Evolutionary conservation across 495 filamentous ascomycete genomes (phyloP), one percentile per base, ranked within the genome.

Genomic region (Talaromyces adpressus): DNA sequence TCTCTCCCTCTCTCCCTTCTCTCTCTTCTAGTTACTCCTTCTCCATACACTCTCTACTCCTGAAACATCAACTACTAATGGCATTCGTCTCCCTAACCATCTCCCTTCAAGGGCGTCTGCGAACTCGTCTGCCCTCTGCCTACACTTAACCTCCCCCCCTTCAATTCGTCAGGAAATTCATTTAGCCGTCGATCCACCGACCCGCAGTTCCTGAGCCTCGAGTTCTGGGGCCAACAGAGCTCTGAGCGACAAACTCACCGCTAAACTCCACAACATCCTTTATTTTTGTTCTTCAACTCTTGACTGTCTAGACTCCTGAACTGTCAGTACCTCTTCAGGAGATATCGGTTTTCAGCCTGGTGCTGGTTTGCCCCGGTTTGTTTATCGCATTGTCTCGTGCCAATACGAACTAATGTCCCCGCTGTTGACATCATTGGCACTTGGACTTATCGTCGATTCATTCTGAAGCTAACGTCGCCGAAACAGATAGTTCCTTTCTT

Each of bases 231-330:
- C 41, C 41, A 47, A 12, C 41, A 47, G 45, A 56, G 52, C 52
- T 56, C 23, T 56, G 52, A 56, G 27, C 22, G 52, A 56, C 52
- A 18, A 27, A 58, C 56, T 58, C 56, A 58, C 56, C 56, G 56
- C 56, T 22, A 32, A 36, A 58, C 56, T 58, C 54, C 56, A 58
- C 56, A 0, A 58, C 27, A 25, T 25, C 27, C 11, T 9, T 20
- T 36, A 29, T 54, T 9, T 49, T 23, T 0, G 4, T 29, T n/a
- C 23, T 6, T 22, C 6, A 29, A 27, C n/a, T 54, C 6, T 54
- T 4, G 23, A 54, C 51, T 29, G 51, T 23, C 2, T 29, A 4
- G 11, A 29, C 11, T 14, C 16, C 11, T 53, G 4, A 27, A 0
- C 51, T 53, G 8, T 53, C 22, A 7, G 1, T 1, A 5, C 27